Evolutionary conservation across 2,329 filamentous ascomycete species (phyloP), one percentile per base, ranked within the genome.

Genomic region (Magnaporthiopsis poae): DNA sequence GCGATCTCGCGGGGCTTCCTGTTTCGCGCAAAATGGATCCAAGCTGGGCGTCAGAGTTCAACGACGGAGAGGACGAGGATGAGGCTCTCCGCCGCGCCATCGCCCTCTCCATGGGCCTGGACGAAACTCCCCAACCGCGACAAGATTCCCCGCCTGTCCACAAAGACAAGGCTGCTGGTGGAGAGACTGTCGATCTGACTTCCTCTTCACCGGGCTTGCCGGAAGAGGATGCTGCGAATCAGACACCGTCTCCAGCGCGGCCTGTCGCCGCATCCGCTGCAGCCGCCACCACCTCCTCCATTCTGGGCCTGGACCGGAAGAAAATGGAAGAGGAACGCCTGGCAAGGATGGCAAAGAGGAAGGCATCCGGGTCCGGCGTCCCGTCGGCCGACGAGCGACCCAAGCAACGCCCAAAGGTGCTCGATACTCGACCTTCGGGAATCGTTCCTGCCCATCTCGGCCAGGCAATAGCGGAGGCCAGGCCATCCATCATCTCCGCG

Each of bases 241-340:
- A 46, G 39, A 15, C 39, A 46, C 11, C 25, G 12, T 52, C 36
- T 52, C 59, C 59, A 27, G 59, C 62, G n/a, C 62, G 67, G 46
- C n/a, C 69, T 59, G 64, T 69, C 56, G 12, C 68, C 27, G 61
- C 35, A 21, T 29, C 66, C 31, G 21, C 64, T 64, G 63, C 66
- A 60, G 65, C 29, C 25, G 65, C 29, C 12, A 67, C 69, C 64
- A 52, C 65, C 15, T 71, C 74, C 36, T 80, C 81, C 0, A 71
- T 86, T 0, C 72, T 83, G 5, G 83, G 84, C 3, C 76, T 96
- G 1, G 85, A 96, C 77, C 85, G 93, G 52, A 91, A 88, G 76
- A 84, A 86, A 65, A 95, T 96, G 91, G 94, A 97, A 75, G 82
- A 88, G 72, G 92, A 96, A 74, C 87, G 94, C 60, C 82, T 96